Percentiles rank a stretch among this genome's conserved stretches.
Conservation (phyloP, 2,329 filamentous ascomycete genomes). For the Talaromyces atroroseus region DNA sequence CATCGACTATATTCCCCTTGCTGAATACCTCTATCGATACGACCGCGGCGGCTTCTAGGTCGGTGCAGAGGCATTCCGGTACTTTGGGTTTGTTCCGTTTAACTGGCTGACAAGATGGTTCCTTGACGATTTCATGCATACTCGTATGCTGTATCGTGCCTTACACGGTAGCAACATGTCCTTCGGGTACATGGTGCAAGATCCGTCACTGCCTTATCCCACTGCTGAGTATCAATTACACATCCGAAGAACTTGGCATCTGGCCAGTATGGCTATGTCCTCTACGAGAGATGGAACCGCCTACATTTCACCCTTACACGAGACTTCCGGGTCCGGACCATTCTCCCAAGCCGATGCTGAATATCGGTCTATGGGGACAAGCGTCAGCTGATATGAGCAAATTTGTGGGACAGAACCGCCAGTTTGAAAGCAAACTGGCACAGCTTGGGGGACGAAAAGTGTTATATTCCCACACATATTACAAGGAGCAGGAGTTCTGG, state of each 20-base stretch:
- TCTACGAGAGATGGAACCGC: conserved; percentile 21
- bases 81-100: conserved; percentile 55
- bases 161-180: conserved; percentile 54
- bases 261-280: conserved; percentile 59
- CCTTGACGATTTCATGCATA: conserved; percentile 57
- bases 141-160: conserved; percentile 58
- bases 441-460: conserved; percentile 74
- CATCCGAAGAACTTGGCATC: conserved; percentile 41
- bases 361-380: conserved; percentile 69
- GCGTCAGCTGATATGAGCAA: conserved; percentile 51
- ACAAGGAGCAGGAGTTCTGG: conserved; percentile 54
- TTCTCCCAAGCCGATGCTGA: conserved; percentile 34
- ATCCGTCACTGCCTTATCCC: conserved; percentile 53
- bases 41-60: conserved; percentile 63
- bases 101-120: conserved; percentile 53
- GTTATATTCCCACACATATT: conserved; percentile 83
- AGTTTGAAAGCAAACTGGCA: conserved; percentile 63
- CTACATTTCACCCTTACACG: conserved; percentile 11
- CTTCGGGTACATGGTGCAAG: conserved; percentile 56
- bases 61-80: conserved; percentile 54
- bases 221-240: conserved; percentile 47
- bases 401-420: conserved; percentile 65
- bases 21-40: conserved; percentile 41
- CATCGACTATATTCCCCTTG: conserved; percentile 47
- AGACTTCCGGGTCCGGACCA: neutral